Conservation (phyloP, 2,329 filamentous ascomycete genomes). For the Neurospora sp. region DNA sequence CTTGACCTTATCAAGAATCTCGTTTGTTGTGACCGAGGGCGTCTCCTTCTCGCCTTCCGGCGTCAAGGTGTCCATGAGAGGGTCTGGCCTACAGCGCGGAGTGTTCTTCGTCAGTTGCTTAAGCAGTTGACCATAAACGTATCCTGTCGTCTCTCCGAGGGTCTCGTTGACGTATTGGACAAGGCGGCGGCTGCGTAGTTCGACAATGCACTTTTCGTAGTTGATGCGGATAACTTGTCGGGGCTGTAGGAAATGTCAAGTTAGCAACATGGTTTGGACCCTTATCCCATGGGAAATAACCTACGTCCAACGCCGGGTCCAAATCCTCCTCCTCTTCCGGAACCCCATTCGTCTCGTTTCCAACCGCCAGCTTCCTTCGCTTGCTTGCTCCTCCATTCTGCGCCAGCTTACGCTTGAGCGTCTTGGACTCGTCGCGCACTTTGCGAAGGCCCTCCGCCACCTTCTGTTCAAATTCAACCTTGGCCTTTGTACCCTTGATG, state of each 20-base stretch:
- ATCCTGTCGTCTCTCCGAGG: conserved; percentile 63
- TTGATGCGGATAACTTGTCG: conserved; percentile 71
- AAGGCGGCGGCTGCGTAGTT: conserved; percentile 69
- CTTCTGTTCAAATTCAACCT: conserved; percentile 48
- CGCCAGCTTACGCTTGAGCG: conserved; percentile 42
- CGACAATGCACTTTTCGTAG: conserved; percentile 73
- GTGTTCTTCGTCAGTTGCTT: conserved; percentile 59
- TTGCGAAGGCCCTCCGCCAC: conserved; percentile 43
- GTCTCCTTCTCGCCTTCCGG: conserved; percentile 25
- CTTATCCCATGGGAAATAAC: conserved; percentile 24
- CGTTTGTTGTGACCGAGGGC: conserved; percentile 38
- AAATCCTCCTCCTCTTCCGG: conserved; percentile 31
- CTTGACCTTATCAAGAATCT: conserved; percentile 45
- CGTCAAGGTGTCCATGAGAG: conserved; percentile 35
- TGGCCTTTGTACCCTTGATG: conserved; percentile 55
- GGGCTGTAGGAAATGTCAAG: conserved; percentile 35
- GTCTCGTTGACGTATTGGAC: conserved; percentile 60
- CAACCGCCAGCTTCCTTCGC: conserved; percentile 44
- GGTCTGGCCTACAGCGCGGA: conserved; percentile 54
- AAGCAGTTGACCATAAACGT: conserved; percentile 68
- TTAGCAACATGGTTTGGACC: not conserved
- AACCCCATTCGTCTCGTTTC: conserved; percentile 25
- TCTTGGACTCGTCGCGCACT: conserved; percentile 41
- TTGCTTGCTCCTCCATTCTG: conserved; percentile 34
- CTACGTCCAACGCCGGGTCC: conserved; percentile 39